Percentiles rank a stretch among this genome's conserved stretches.
Evolutionary conservation across 2,329 filamentous ascomycete genomes (phyloP).

Genomic region (Aphanoascus verrucosus): DNA sequence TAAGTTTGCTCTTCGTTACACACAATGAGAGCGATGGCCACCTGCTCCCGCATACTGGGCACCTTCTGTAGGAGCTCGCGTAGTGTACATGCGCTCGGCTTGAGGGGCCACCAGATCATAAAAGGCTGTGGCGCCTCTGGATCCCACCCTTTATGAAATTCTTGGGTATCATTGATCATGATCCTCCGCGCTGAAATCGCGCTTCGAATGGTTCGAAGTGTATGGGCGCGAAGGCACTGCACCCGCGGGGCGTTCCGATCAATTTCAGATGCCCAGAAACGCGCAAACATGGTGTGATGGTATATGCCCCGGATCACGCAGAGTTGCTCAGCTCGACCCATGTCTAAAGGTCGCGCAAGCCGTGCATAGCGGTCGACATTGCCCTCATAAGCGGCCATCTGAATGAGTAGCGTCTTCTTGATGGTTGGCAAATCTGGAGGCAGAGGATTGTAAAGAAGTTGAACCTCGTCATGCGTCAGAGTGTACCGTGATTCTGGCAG

Average conservation of each 20-base stretch:
- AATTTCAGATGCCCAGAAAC: constrained; percentile 1
- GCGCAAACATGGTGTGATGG: constrained; percentile 30
- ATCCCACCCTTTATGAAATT: not conserved
- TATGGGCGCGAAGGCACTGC: not conserved
- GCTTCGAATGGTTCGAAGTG: not conserved
- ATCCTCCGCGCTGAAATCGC: constrained; percentile 9
- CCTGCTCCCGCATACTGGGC: not conserved
- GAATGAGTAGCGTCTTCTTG: constrained; percentile 33
- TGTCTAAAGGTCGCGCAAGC: constrained; percentile 23
- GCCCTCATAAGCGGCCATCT: constrained; percentile 30
- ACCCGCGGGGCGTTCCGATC: not conserved
- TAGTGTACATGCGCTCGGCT: not conserved
- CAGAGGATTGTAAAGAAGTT: constrained; percentile 24
- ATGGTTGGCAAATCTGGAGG: constrained; percentile 29
- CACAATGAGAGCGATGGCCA: not conserved
- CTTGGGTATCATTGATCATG: constrained; percentile 11
- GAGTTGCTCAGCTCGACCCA: constrained; percentile 20
- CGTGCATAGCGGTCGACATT: constrained; percentile 34
- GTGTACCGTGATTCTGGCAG: too few relatives aligned
- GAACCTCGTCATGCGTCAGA: constrained; percentile 20
- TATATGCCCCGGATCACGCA: constrained; percentile 31
- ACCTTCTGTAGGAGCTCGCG: not conserved
- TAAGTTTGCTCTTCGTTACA: not conserved
- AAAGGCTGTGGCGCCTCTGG: not conserved
- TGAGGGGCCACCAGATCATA: not conserved